These are phyloP conservation scores for Aspergillus sp. DNA, from an alignment of 2,329 filamentous ascomycete genomes.

Conservation along the genomic window DNA sequence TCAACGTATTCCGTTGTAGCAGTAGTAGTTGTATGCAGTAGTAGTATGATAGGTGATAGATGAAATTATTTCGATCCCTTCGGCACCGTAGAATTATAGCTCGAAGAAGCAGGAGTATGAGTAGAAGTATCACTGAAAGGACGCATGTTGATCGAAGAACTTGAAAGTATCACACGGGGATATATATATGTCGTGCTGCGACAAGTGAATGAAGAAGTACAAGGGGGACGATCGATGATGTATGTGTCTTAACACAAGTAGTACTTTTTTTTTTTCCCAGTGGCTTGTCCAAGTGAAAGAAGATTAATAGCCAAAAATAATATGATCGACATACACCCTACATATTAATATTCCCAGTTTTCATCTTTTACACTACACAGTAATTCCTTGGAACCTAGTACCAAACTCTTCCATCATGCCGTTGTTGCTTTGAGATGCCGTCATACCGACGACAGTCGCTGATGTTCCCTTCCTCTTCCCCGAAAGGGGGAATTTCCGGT, in stretches of 20 bases:
- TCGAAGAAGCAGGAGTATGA: conserved; percentile 33
- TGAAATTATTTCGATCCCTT: conserved; percentile 7
- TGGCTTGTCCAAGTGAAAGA: no score
- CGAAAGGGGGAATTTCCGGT: background rate
- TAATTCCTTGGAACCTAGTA: background rate
- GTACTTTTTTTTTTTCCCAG: no score
- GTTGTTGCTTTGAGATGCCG: background rate
- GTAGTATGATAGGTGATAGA: background rate
- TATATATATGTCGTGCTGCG: conserved; percentile 13
- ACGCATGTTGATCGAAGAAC: conserved; percentile 21
- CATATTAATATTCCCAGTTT: background rate
- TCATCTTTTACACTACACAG: no score
- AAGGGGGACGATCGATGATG: conserved; percentile 5
- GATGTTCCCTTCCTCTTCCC: no score
- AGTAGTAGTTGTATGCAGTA: background rate
- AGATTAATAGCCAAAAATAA: background rate
- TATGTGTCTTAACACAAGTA: no score
- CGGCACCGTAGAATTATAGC: conserved; percentile 17
- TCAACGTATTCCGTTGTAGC: conserved; percentile 12
- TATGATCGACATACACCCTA: background rate
- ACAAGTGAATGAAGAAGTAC: no score
- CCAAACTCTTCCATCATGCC: background rate
- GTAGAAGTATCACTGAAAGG: conserved; percentile 32
- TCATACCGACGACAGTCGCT: conserved; percentile 16
- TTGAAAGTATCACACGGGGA: background rate